Evolutionary conservation across 2,329 filamentous ascomycete genomes (phyloP), one percentile per base, ranked within the genome.

Genomic region (Pestalotiopsis sp.): DNA sequence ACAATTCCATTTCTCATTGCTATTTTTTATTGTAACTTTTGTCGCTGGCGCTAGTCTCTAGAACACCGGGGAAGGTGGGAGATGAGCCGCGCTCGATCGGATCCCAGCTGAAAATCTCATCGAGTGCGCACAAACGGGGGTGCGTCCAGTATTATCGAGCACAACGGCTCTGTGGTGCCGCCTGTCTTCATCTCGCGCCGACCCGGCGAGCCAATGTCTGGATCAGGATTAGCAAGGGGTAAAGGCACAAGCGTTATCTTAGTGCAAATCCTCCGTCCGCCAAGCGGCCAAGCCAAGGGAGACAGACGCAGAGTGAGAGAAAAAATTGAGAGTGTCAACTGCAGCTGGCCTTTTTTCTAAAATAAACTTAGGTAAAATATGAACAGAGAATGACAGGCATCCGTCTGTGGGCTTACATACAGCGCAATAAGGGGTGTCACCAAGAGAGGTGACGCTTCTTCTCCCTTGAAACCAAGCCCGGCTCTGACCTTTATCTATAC

Each of bases 361-460:
- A 66, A 66, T 66, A 59, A 67, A 63, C 31, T 60, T 31, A 61
- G 62, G 59, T 64, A 67, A 67, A 67, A 67, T 52, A 67, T 62
- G 49, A 45, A 57, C 41, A 64, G 52, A 52, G 49, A 67, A 64
- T 63, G 66, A 55, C 66, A 67, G 59, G 66, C 66, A 63, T 64
- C 60, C 45, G 59, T 57, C 45, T 20, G 14, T 52, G 45, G 60
- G 64, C 64, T 60, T 38, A 25, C 23, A 67, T 60, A 25, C 57
- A n/a, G 45, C 45, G 52, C 60, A 65, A 68, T 68, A 68, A 58
- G 66, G 66, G 66, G 60, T 38, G 23, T 39, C 23, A 27, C 52
- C 36, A 23, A 9, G 7, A 36, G 20, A 27, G 23, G 55, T 57
- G 27, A 63, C 27, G 20, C 13, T 57, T 45, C 65, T 61, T 60